A percentile compares a stretch with the other conserved stretches of the same genome.
Evolutionary conservation across 1,139 yeast species (phyloP).

Genomic region (Yamadazyma atmosphaerica): DNA sequence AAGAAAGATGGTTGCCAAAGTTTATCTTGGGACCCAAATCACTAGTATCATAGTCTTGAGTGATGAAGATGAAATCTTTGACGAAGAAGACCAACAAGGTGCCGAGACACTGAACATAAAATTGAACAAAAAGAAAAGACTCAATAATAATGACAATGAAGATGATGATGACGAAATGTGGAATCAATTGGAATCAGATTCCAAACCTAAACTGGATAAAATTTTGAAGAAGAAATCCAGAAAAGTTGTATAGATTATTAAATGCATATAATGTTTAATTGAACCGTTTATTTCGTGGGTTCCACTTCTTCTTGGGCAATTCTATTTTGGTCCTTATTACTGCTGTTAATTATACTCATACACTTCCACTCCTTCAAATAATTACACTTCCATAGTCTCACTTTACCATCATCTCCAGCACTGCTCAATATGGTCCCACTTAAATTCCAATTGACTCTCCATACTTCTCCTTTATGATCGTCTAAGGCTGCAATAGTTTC

Average conservation of each 20-base stretch:
- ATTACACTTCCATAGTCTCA: conserved; percentile 88
- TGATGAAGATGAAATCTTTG: conserved; percentile 36
- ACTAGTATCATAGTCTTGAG: conserved; percentile 55
- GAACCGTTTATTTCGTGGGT: conserved; percentile 2
- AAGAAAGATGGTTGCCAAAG: conserved; percentile 65
- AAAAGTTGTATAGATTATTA: conserved; percentile 3
- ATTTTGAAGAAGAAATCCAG: conserved; percentile 17
- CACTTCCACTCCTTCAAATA: conserved; percentile 88
- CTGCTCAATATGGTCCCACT: conserved; percentile 92
- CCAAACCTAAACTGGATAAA: conserved; percentile 16
- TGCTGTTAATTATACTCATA: conserved; percentile 83
- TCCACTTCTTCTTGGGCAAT: conserved; percentile 20
- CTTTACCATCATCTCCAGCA: conserved; percentile 94
- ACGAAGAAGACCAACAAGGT: conserved; percentile 5
- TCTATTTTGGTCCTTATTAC: conserved; percentile 32
- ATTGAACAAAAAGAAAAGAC: conserved; percentile 22
- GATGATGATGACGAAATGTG: conserved; percentile 35
- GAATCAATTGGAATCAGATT: conserved; percentile 31
- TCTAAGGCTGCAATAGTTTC: conserved; percentile 45
- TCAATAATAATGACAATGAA: conserved; percentile 18
- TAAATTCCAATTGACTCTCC: conserved; percentile 94
- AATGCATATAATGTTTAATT: background rate
- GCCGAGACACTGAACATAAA: conserved; percentile 16
- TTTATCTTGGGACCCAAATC: conserved; percentile 76
- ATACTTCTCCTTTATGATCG: conserved; percentile 87